Conservation (phyloP, 306 rosid genomes). For the Hippophae rhamnoides region DNA sequence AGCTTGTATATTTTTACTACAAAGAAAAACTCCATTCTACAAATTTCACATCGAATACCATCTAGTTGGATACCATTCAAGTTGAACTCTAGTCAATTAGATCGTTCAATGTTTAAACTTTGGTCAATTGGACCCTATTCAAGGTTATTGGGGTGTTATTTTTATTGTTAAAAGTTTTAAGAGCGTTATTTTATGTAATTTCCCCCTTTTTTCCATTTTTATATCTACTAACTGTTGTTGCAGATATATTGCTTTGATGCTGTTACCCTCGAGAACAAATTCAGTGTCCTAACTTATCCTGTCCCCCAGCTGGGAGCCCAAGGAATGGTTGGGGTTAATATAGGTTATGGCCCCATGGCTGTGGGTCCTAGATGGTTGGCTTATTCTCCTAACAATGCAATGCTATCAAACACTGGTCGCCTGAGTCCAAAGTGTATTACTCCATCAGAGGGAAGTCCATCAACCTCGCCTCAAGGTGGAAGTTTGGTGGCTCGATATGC, state of each 20-base stretch:
- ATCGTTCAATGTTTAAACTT: too few species aligned
- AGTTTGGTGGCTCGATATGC: conserved; percentile 92
- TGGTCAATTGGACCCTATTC: too few species aligned
- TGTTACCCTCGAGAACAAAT: conserved; percentile 82
- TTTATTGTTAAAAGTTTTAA: too few species aligned
- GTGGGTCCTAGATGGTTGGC: conserved; percentile 96
- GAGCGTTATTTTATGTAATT: too few species aligned
- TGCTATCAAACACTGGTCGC: conserved; percentile 57
- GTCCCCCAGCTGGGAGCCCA: conserved; percentile 90
- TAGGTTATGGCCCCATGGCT: conserved; percentile 97
- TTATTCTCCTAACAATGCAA: conserved; percentile 74
- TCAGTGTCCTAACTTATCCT: conserved; percentile 91
- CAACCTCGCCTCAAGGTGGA: conserved; percentile 87
- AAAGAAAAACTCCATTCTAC: too few species aligned
- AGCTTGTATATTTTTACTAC: too few species aligned
- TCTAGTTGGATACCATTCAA: too few species aligned
- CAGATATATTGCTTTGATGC: conserved; percentile 98
- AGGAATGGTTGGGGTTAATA: conserved; percentile 71
- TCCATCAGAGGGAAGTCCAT: conserved; percentile 85
- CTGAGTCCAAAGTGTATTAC: conserved; percentile 88
- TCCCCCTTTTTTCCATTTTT: background rate
- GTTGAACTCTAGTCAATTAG: too few species aligned
- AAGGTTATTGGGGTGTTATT: too few species aligned
- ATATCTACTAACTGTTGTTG: conserved; percentile 10
- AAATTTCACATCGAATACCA: too few species aligned